Base-by-base conservation (phyloP, 371 early-diverging fungal species). In the Rhizopus delemar region DNA sequence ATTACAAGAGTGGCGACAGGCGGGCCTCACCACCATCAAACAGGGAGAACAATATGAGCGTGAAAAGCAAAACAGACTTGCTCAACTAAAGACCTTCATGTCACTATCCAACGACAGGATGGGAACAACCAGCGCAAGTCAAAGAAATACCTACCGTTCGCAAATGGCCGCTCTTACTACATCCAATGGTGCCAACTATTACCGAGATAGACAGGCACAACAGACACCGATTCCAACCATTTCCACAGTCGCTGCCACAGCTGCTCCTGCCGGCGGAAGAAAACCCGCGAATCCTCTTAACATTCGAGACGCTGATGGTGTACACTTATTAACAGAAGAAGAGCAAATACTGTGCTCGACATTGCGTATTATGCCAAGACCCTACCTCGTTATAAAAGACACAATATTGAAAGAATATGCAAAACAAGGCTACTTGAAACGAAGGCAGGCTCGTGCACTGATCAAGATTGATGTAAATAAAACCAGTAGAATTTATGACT, bases 401-500 rank as follows among this genome's bases (percentile, higher is more conserved):
- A 86, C 89, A 3, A 80, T 96, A 51, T 69, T 97, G 28, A 82
- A 86, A 35, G 95, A 94, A 66, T 92, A 89, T 69, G 87, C 88
- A 4, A 83, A 84, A 2, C 77, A 73, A 32, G 96, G 96, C 1
- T 70, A 62, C 3, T 73, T 96, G 62, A 82, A 84, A 61, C 80
- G 91, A 41, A 77, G 90, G 48, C 86, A 90, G 60, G 93, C 93
- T 3, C 73, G 93, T 22, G 82, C 86, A 46, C 68, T 96, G 51
- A 85, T 94, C 68, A 91, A 89, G 75, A 92, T 96, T 58, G 96
- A 96, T 63, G 90, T 87, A 7, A 90, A 89, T 78, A 96, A 93
- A 72, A 89, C 93, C 0, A 83, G 83, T 60, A 68, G 83, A 57
- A 84, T 97, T 5, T 95, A 90, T 60, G 94, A 96, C 62, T 96